Base-by-base conservation (phyloP, 148 eudicot genomes). In the Persicaria maculosa region DNA sequence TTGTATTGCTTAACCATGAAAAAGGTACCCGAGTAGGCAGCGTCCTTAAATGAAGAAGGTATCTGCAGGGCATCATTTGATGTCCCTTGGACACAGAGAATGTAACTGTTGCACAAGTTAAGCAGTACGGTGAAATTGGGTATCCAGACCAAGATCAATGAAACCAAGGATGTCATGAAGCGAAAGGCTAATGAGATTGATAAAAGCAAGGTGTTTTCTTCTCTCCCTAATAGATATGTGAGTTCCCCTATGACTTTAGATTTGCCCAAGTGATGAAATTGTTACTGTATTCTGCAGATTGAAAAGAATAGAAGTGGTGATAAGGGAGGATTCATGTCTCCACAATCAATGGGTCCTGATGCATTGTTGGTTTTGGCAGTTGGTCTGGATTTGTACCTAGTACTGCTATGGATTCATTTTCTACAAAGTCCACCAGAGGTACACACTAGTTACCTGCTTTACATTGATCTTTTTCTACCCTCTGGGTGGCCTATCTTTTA, bases 51-150 rank as follows among this genome's bases (percentile, higher is more conserved):
- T 77, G 99, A 95, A 82, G 99, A 90, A 64, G 97, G 97, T 75
- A 89, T 95, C 68, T 73, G 90, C 82, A 89, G 80, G 85, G 84
- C 91, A 68, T 90, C 97, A 43, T 95, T 95, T 85, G 99, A 95
- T 95, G 52, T 85, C 97, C 47, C 88, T 88, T 61, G 99, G 99
- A 79, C 97, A 95, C 94, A 95, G 99, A 95, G 79, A 90, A 77
- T 84, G 97, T 90, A 73, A 95, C 97, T 72, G 92, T 86, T 83
- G 86, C 92, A 50, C 97, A 90, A 81, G 99, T 95, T 81, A 95
- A 88, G 77, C 99, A 95, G 81, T 95, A 92, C 81, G 88, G 93
- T 83, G 99, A 92, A 80, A 95, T 95, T 92, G 86, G 94, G 90
- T 75, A 76, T 88, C 70, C 92, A 90, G 74, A 92, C 88, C 86